phyloP scores from a whole-genome alignment of 805 yeast species.

The Candida coquimbonensis region DNA sequence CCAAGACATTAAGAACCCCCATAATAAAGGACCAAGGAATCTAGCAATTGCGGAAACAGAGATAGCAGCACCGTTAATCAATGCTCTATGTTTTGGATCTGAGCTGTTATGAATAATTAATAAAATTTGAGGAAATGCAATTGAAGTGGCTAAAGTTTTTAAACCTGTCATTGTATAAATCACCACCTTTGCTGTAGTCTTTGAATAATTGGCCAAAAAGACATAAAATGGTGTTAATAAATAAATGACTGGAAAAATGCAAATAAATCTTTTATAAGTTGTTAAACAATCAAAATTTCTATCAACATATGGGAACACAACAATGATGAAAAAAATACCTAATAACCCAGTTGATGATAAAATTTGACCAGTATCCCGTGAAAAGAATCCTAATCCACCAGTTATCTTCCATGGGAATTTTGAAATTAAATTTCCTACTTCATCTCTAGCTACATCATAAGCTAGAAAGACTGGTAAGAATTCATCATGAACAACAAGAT shows the following conservation, averaged over 20 bases:
- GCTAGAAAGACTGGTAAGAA: conserved; percentile 52
- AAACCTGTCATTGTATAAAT: conserved; percentile 24
- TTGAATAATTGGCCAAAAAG: conserved; percentile 11
- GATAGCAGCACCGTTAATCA: conserved; percentile 51
- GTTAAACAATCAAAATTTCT: conserved; percentile 16
- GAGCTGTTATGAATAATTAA: conserved; percentile 50
- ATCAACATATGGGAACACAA: conserved; percentile 17
- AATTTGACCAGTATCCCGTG: conserved; percentile 16
- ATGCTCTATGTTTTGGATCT: conserved; percentile 46
- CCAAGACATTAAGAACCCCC: conserved; percentile 43
- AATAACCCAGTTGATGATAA: conserved; percentile 18
- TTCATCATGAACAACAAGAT: conserved; percentile 42
- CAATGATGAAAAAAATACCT: conserved; percentile 12
- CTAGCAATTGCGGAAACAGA: conserved; percentile 49
- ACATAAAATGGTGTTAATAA: conserved; percentile 13
- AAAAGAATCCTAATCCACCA: conserved; percentile 16
- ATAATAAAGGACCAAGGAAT: conserved; percentile 47
- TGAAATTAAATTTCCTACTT: conserved; percentile 10
- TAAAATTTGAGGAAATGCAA: conserved; percentile 46
- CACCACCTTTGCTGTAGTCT: conserved; percentile 15
- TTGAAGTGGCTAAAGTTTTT: conserved; percentile 35
- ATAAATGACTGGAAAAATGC: conserved; percentile 15
- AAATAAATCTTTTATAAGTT: conserved; percentile 12
- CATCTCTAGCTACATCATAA: conserved; percentile 15
- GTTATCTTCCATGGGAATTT: conserved; percentile 15